Percentiles rank a stretch among this genome's conserved stretches.
Evolutionary conservation across 768 basidiomycete genomes (phyloP).

Genomic region (Tubosaeta sp.): DNA sequence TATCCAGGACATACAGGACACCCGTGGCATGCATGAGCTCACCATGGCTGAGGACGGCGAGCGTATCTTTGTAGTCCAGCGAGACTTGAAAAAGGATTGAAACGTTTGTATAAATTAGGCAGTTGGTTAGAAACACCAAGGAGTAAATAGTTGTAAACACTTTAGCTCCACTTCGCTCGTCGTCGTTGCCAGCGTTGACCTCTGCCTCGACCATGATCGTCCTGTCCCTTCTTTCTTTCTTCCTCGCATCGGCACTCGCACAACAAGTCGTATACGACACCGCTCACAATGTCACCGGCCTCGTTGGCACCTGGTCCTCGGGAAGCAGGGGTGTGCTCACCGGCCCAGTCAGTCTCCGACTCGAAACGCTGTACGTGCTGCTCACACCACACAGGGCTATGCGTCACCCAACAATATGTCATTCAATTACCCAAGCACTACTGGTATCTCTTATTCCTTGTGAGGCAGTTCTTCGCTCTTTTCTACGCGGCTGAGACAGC

Average conservation of each 20-base stretch:
- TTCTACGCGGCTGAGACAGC: neutral
- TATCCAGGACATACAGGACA: slow-evolving; percentile 51
- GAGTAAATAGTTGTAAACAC: slow-evolving; percentile 25
- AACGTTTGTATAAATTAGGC: neutral
- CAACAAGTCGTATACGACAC: slow-evolving; percentile 40
- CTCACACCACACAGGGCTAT: slow-evolving; percentile 55
- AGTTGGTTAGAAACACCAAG: slow-evolving; percentile 8
- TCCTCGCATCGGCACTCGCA: slow-evolving; percentile 28
- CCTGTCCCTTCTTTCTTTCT: slow-evolving; percentile 22
- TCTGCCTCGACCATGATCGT: slow-evolving; percentile 19
- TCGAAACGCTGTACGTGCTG: neutral
- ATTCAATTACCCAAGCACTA: slow-evolving; percentile 80
- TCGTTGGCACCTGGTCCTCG: slow-evolving; percentile 84
- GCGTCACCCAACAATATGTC: slow-evolving; percentile 77
- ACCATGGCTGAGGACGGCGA: slow-evolving; percentile 60
- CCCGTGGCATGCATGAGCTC: slow-evolving; percentile 61
- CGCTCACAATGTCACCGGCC: slow-evolving; percentile 60
- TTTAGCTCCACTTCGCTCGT: slow-evolving; percentile 18
- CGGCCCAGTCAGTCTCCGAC: slow-evolving; percentile 63
- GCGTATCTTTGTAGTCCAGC: slow-evolving; percentile 68
- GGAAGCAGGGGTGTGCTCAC: slow-evolving; percentile 74
- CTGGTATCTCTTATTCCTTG: slow-evolving; percentile 90
- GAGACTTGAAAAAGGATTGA: slow-evolving; percentile 83
- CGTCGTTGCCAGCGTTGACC: slow-evolving; percentile 28
- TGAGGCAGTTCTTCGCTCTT: slow-evolving; percentile 35